Evolutionary conservation across 2,329 filamentous ascomycete genomes (phyloP).

Genomic region (Lasiodiplodia sp.): DNA sequence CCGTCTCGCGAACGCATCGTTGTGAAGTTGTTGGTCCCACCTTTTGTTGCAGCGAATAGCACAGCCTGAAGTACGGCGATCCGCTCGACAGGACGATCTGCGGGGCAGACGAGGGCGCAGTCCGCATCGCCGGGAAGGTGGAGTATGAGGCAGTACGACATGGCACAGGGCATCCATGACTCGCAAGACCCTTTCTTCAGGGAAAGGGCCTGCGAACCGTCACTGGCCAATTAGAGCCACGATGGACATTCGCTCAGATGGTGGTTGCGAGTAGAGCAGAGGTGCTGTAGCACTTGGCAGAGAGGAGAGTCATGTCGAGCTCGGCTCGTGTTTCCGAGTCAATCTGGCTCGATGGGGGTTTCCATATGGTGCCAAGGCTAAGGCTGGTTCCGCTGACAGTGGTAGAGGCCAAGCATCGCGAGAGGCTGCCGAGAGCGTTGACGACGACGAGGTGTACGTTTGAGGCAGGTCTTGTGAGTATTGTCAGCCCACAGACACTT

Average conservation of each 20-base stretch:
- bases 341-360: neutral
- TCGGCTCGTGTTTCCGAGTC: conserved; percentile 2
- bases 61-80: neutral
- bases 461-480: neutral
- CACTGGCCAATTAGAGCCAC: neutral
- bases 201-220: neutral
- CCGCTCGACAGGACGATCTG: neutral
- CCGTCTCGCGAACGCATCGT: neutral
- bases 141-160: neutral
- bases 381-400: neutral
- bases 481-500: neutral
- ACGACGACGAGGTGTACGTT: neutral
- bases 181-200: neutral
- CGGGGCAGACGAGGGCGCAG: neutral
- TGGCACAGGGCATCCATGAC: neutral
- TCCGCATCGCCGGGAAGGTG: neutral
- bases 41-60: neutral
- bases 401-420: neutral
- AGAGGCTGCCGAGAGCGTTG: neutral
- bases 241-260: neutral
- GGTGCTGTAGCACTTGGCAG: neutral
- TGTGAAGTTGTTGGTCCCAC: neutral
- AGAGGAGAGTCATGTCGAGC: conserved; percentile 6
- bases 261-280: neutral
- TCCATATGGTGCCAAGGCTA: conserved; percentile 3